Evolutionary conservation across 805 yeast species (phyloP).

Genomic region (Jamesozyma lodderae): DNA sequence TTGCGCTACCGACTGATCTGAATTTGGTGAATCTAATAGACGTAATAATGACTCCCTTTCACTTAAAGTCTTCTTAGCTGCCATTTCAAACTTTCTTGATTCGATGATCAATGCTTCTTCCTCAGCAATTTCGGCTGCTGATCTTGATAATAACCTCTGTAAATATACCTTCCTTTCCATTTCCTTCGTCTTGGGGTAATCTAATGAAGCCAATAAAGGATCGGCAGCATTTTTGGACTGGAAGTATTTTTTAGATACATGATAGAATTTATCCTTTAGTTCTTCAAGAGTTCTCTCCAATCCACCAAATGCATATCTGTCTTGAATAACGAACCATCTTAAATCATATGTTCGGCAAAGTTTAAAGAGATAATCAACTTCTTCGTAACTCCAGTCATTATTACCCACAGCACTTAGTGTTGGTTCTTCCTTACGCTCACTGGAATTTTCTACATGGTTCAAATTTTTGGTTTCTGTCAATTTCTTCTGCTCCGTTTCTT

Average conservation of each 20-base stretch:
- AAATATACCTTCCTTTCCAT: constrained; percentile 72
- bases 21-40: constrained; percentile 79
- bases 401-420: constrained; percentile 3
- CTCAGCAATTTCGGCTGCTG: constrained; percentile 96
- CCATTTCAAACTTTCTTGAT: constrained; percentile 83
- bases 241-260: constrained; percentile 50
- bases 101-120: constrained; percentile 92
- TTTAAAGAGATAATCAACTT: constrained; percentile 70
- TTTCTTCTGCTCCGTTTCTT: background rate
- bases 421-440: constrained; percentile 9
- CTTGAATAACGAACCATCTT: constrained; percentile 59
- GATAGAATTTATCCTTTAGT: constrained; percentile 71
- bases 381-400: constrained; percentile 58
- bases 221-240: constrained; percentile 36
- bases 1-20: constrained; percentile 65
- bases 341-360: constrained; percentile 45
- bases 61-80: constrained; percentile 77
- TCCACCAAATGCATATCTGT: constrained; percentile 38
- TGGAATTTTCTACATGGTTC: background rate
- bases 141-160: constrained; percentile 63
- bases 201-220: constrained; percentile 51
- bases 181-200: constrained; percentile 65
- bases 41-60: constrained; percentile 76
- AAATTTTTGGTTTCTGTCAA: background rate
- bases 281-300: constrained; percentile 57